phyloP scores from a whole-genome alignment of 208 protist genomes.

The Crithidia bombi region DNA sequence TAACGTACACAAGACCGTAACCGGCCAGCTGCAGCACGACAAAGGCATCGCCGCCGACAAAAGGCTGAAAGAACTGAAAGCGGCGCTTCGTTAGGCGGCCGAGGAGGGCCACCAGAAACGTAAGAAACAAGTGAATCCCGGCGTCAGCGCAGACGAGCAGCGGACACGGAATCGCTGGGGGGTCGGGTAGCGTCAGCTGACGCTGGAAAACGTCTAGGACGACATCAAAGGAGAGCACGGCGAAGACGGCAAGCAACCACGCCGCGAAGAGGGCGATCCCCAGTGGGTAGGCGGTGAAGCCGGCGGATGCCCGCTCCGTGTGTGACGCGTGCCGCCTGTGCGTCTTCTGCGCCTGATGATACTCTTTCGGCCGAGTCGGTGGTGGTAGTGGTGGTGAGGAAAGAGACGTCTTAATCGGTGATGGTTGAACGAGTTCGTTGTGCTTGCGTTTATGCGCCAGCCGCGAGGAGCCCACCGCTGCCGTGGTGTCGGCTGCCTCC shows the following conservation, averaged over 20 bases:
- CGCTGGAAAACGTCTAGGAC: constrained; percentile 76
- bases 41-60: constrained; percentile 69
- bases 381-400: too few relatives aligned
- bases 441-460: neutral
- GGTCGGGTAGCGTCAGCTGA: constrained; percentile 17
- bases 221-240: constrained; percentile 54
- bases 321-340: neutral
- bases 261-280: constrained; percentile 47
- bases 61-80: constrained; percentile 76
- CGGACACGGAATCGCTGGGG: constrained; percentile 45
- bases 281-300: constrained; percentile 24
- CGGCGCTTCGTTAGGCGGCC: constrained; percentile 39
- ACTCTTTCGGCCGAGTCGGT: neutral
- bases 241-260: constrained; percentile 47
- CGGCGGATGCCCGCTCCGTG: neutral
- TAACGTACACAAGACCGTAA: constrained; percentile 40
- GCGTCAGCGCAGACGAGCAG: constrained; percentile 42
- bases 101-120: constrained; percentile 40
- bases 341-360: neutral
- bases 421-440: too few relatives aligned
- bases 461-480: neutral
- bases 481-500: neutral
- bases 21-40: constrained; percentile 68
- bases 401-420: too few relatives aligned
- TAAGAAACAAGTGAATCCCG: constrained; percentile 42